phyloP scores from a whole-genome alignment of 495 filamentous ascomycete species.

The Bacidia rubella region DNA sequence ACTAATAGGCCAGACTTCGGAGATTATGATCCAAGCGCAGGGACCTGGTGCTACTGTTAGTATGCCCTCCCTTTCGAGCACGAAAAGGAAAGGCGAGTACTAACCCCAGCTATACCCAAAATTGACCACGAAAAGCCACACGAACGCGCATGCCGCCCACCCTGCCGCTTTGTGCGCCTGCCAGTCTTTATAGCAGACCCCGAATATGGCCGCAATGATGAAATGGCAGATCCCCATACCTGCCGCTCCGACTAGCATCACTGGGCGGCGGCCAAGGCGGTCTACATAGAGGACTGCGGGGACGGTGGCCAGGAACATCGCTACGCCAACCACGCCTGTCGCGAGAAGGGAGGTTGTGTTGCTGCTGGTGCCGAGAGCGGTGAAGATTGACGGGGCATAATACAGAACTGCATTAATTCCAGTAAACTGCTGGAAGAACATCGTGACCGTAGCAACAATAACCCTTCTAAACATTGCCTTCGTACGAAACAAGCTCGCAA shows the following conservation, averaged over 20 bases:
- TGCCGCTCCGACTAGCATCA: conserved; percentile 60
- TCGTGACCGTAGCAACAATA: conserved; percentile 38
- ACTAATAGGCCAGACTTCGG: conserved; percentile 66
- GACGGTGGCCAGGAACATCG: conserved; percentile 53
- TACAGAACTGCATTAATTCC: conserved; percentile 23
- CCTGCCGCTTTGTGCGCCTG: conserved; percentile 38
- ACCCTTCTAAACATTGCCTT: conserved; percentile 65
- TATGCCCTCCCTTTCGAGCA: not conserved
- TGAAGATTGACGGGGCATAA: conserved; percentile 39
- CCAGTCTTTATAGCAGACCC: conserved; percentile 47
- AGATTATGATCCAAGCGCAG: conserved; percentile 52
- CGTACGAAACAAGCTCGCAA: conserved; percentile 55
- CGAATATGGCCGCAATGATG: conserved; percentile 62
- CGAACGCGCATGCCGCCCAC: conserved; percentile 24
- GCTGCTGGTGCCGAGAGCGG: conserved; percentile 31
- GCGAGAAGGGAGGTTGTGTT: conserved; percentile 36
- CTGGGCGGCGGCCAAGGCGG: conserved; percentile 53
- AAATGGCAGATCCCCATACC: conserved; percentile 71
- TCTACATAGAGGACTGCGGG: conserved; percentile 51
- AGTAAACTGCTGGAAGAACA: conserved; percentile 42
- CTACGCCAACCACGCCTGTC: conserved; percentile 41
- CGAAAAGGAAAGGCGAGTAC: not conserved
- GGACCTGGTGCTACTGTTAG: conserved; percentile 16
- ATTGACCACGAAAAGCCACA: conserved; percentile 25
- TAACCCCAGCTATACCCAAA: conserved; percentile 20